Percentiles rank a stretch among this genome's conserved stretches.
Evolutionary conservation across 805 yeast species (phyloP).

Genomic region (Lipomyces orientalis): DNA sequence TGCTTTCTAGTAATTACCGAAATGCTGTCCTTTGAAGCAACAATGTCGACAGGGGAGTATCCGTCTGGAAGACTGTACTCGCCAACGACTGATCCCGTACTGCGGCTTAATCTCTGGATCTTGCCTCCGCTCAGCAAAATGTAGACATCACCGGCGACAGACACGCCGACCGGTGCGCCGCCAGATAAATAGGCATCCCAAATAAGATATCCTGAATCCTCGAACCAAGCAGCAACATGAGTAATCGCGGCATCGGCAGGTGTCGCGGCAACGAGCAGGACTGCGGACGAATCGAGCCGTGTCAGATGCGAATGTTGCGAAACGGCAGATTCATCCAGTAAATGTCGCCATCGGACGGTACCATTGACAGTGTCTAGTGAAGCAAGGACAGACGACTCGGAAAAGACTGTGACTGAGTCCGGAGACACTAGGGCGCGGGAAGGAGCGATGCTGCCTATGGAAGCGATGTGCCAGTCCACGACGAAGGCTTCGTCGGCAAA

Average conservation of each 20-base stretch:
- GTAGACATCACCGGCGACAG: constrained; percentile 14
- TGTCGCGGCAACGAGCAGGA: constrained; percentile 28
- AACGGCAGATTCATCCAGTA: constrained; percentile 13
- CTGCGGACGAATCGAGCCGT: constrained; percentile 1
- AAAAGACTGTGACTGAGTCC: constrained; percentile 35
- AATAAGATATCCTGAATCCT: constrained; percentile 23
- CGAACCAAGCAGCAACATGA: constrained; percentile 20
- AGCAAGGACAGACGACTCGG: constrained; percentile 40
- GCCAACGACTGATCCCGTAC: constrained; percentile 21
- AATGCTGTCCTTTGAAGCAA: background rate
- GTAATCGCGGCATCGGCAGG: constrained; percentile 18
- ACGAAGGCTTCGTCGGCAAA: constrained; percentile 45
- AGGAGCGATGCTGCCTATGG: constrained; percentile 40
- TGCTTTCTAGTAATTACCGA: constrained; percentile 22
- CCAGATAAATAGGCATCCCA: constrained; percentile 31
- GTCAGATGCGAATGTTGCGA: constrained; percentile 18
- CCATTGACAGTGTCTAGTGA: constrained; percentile 40
- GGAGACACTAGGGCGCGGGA: constrained; percentile 23
- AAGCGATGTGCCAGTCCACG: constrained; percentile 44
- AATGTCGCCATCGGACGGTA: constrained; percentile 42
- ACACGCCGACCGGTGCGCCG: constrained; percentile 27
- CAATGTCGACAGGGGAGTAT: constrained; percentile 16
- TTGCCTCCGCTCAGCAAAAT: constrained; percentile 27
- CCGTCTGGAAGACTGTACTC: constrained; percentile 15
- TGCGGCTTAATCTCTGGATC: constrained; percentile 13